Conservation (phyloP, 2,329 filamentous ascomycete species). For the Pseudogymnoascus sp. region DNA sequence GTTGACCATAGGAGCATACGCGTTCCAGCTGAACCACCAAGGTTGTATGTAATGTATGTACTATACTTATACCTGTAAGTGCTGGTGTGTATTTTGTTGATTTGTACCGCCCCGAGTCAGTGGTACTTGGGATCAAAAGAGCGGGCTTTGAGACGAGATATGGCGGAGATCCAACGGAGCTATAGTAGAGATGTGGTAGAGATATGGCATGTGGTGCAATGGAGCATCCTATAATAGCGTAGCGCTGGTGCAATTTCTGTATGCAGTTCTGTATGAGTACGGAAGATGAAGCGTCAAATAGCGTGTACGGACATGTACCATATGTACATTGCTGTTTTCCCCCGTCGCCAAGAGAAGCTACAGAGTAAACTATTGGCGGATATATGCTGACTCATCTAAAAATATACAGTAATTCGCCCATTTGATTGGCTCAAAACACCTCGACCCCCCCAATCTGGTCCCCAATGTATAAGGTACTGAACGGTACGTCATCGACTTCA, state of each 20-base stretch:
- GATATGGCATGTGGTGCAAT: not conserved
- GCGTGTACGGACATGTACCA: not conserved
- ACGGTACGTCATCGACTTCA: not conserved
- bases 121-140: too few species aligned
- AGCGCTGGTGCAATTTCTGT: too few species aligned
- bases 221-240: not conserved
- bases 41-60: not conserved
- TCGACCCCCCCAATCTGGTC: not conserved
- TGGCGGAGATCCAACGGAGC: too few species aligned
- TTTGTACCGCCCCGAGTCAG: not conserved
- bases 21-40: conserved; percentile 1
- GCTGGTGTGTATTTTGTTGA: too few species aligned
- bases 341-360: not conserved
- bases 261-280: not conserved
- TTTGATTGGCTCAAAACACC: not conserved
- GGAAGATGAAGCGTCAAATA: not conserved
- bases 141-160: too few species aligned
- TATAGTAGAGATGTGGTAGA: not conserved
- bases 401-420: not conserved
- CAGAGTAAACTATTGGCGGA: not conserved
- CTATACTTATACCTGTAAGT: too few species aligned
- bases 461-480: not conserved
- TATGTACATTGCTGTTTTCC: not conserved
- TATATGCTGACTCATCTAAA: not conserved
- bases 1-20: not conserved